Evolutionary conservation across 2,329 filamentous ascomycete species (phyloP), one percentile per base, ranked within the genome.

Genomic region (Colletotrichum coccodes): DNA sequence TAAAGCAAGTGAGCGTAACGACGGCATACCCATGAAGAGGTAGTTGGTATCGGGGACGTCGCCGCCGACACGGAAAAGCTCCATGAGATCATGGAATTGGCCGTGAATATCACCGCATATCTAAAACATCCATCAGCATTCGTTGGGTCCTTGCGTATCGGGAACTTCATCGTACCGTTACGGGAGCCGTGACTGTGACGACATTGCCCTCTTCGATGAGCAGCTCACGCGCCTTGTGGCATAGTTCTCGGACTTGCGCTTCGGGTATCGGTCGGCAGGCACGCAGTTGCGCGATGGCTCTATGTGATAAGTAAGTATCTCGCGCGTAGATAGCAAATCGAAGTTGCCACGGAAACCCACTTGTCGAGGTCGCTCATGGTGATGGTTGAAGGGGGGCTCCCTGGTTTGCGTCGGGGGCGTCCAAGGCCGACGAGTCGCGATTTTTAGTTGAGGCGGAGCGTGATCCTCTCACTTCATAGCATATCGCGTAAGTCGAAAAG

Each of bases 181-280:
- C 95, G 26, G 95, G 95, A 70, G 95, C 95, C 78, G 95, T 92
- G 71, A 99, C 95, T 21, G 93, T 94, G 72, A 98, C 95, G 58
- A 98, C 95, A 79, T 99, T 98, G 73, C 94, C 95, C 83, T 99
- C 96, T 81, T 98, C 96, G 71, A 99, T 97, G 73, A 99, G 84
- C 62, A 99, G 88, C 84, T 99, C 96, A 72, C 96, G 90, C 60
- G 96, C 96, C 79, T 98, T 98, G 86, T 98, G 95, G 83, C 96
- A 98, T 75, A 99, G 88, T 83, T 99, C 95, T 78, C 95, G 92
- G 70, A 99, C 97, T 83, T 98, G 94, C 46, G 91, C 87, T 84
- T 99, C 96, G 71, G 96, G 95, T 74, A 99, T 99, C 63, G 95
- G 95, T 71, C 95, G 93, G 83, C 96, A 99, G 78, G 94, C 93